A percentile compares a stretch with the other conserved stretches of the same genome.
Evolutionary conservation across 371 early-diverging fungal species (phyloP).

Genomic region (Chytridiales sp.): DNA sequence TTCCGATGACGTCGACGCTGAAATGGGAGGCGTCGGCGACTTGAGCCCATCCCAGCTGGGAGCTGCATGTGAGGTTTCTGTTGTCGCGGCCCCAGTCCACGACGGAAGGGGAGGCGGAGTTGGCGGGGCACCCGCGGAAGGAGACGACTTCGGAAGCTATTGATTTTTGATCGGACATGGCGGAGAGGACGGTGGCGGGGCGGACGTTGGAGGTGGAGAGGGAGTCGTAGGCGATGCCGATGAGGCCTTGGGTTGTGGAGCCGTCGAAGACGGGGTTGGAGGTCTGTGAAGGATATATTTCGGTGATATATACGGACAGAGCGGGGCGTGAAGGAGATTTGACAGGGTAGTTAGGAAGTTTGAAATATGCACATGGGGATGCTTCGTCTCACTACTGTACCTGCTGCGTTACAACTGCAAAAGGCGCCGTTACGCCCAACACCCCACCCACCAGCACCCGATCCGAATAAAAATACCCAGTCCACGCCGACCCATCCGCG

Average conservation of each 20-base stretch:
- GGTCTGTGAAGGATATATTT: constrained; percentile 1
- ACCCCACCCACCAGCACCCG: constrained; percentile 4
- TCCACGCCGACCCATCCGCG: constrained; percentile 15
- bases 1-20: constrained; percentile 12
- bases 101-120: constrained; percentile 4
- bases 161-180: neutral
- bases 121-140: constrained; percentile 21
- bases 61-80: constrained; percentile 7
- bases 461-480: constrained; percentile 16
- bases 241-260: constrained; percentile 17
- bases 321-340: neutral
- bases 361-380: too few relatives aligned
- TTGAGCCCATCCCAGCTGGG: neutral
- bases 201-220: neutral
- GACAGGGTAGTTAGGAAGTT: too few relatives aligned
- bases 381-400: too few relatives aligned
- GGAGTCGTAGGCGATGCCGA: constrained; percentile 26
- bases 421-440: constrained; percentile 6
- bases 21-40: constrained; percentile 4
- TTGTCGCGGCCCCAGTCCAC: constrained; percentile 26
- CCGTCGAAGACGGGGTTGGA: constrained; percentile 21
- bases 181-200: constrained; percentile 15
- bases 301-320: neutral
- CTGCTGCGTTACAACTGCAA: constrained; percentile 15
- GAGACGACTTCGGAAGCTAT: constrained; percentile 12